Conservation (phyloP, 352 stramenopile genomes). For the Globisporangium radiosum region DNA sequence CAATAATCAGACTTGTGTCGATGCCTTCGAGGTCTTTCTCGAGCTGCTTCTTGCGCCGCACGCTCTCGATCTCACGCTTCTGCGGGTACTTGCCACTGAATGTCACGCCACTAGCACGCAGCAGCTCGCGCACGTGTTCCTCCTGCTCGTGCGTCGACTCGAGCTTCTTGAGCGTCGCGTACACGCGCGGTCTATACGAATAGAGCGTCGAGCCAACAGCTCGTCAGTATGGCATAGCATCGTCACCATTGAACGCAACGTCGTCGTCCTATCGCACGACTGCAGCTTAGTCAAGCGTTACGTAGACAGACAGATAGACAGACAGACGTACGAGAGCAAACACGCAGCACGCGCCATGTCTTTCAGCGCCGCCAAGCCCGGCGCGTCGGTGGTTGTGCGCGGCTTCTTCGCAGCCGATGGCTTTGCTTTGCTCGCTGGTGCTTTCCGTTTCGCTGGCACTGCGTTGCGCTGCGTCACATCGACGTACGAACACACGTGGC, state of each 20-base stretch:
- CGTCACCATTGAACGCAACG: no score
- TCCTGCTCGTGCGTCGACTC: constrained; percentile 40
- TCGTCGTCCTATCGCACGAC: no score
- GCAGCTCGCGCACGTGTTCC: constrained; percentile 43
- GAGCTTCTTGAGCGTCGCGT: constrained; percentile 46
- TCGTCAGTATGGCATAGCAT: no score
- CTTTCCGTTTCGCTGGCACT: background rate
- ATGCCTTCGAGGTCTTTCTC: constrained; percentile 79
- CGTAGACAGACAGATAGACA: background rate
- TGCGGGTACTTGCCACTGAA: constrained; percentile 60
- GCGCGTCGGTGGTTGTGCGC: constrained; percentile 22
- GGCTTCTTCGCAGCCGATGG: constrained; percentile 18
- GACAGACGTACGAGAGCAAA: constrained; percentile 56
- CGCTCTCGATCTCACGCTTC: constrained; percentile 52
- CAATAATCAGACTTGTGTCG: constrained; percentile 75
- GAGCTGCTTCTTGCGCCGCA: constrained; percentile 61
- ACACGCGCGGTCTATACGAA: constrained; percentile 44
- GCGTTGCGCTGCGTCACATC: constrained; percentile 10
- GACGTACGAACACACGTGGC: background rate
- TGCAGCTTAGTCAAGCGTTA: no score
- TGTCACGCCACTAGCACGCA: constrained; percentile 34
- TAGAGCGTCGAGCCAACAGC: background rate
- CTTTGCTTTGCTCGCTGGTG: constrained; percentile 7
- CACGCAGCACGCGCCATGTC: constrained; percentile 61
- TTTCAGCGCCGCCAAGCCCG: constrained; percentile 55